A percentile compares a stretch with the other conserved stretches of the same genome.
Conservation (phyloP, 225 moss, liverwort and hornwort species). For the Marchantia paleacea region DNA sequence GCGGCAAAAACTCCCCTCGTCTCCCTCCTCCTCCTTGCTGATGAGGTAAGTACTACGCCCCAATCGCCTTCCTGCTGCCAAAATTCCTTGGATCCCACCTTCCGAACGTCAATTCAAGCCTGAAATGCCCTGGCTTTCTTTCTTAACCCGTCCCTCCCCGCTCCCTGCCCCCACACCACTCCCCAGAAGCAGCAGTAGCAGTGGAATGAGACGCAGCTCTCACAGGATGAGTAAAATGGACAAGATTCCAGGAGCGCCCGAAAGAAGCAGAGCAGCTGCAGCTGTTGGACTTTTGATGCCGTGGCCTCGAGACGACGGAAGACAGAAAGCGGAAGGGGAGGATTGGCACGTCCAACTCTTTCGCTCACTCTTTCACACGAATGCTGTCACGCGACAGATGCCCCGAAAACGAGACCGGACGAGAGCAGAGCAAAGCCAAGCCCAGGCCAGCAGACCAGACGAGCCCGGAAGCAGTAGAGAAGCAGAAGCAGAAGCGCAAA, state of each 20-base stretch:
- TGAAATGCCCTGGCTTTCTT: not conserved
- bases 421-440: too few relatives aligned
- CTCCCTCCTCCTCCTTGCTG: not conserved
- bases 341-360: not conserved
- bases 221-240: not conserved
- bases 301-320: not conserved
- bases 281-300: not conserved
- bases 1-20: not conserved
- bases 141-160: not conserved
- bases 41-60: not conserved
- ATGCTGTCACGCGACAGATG: not conserved
- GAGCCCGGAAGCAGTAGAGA: not conserved
- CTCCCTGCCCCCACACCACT: not conserved
- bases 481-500: not conserved
- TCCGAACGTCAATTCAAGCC: not conserved
- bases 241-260: not conserved
- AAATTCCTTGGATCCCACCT: constrained; percentile 8
- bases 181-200: not conserved
- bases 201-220: not conserved
- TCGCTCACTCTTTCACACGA: not conserved
- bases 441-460: too few relatives aligned
- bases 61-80: not conserved
- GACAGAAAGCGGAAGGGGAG: not conserved
- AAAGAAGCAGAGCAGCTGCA: not conserved
- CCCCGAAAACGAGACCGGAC: too few relatives aligned